These are phyloP conservation scores for Paramecium bursaria DNA, from an alignment of 73 alveolate genomes.

Conservation along the genomic window DNA sequence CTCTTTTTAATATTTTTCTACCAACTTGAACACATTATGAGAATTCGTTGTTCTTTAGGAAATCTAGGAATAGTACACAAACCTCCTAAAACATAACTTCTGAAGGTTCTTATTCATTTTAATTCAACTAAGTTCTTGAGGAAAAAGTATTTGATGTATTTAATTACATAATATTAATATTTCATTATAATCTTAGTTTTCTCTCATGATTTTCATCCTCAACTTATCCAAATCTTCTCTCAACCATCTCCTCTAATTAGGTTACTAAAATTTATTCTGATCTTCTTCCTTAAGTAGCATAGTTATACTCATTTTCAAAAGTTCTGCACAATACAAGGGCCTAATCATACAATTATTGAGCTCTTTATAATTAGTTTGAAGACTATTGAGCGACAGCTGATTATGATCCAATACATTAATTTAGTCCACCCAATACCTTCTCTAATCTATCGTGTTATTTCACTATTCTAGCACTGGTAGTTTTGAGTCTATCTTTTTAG, in stretches of 20 bases:
- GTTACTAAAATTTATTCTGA: slow-evolving; percentile 13
- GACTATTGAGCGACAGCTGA: slow-evolving; percentile 42
- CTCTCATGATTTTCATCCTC: slow-evolving; percentile 54
- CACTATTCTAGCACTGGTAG: neutral
- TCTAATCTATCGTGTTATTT: slow-evolving; percentile 8
- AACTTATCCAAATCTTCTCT: slow-evolving; percentile 12
- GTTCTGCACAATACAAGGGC: slow-evolving; percentile 51
- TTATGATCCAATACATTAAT: slow-evolving; percentile 10
- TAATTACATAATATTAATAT: no score
- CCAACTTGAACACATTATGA: neutral
- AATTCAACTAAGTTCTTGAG: no score
- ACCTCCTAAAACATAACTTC: neutral
- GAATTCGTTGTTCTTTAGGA: neutral
- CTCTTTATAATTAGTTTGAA: slow-evolving; percentile 44
- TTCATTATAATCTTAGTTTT: neutral
- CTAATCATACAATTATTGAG: slow-evolving; percentile 28
- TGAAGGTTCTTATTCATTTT: no score
- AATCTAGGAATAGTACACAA: neutral
- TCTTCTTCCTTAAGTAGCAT: slow-evolving; percentile 55
- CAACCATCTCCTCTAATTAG: slow-evolving; percentile 53
- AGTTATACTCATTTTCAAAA: slow-evolving; percentile 28
- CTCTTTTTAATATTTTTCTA: no score
- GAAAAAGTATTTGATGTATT: no score
- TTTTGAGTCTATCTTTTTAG: neutral
- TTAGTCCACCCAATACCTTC: neutral